Percentiles rank a stretch among this genome's conserved stretches.
Conservation (phyloP, 108 stramenopile genomes). For the Cyclotella atomus region DNA sequence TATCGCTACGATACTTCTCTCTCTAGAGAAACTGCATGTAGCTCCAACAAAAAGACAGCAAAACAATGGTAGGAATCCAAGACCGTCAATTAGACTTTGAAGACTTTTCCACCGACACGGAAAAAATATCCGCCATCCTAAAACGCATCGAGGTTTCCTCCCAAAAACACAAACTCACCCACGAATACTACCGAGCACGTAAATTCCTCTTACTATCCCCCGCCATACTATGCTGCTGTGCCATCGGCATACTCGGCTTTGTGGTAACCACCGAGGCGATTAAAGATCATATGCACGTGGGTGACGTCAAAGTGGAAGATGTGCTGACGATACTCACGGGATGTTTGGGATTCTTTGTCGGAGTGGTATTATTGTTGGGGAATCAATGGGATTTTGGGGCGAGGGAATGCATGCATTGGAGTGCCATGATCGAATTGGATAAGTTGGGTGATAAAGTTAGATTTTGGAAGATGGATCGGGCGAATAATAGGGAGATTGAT, state of each 20-base stretch:
- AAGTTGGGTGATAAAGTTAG: conserved; percentile 19
- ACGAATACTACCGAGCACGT: conserved; percentile 38
- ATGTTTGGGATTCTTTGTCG: conserved; percentile 27
- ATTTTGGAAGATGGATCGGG: conserved; percentile 38
- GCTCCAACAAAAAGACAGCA: neutral
- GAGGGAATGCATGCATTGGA: conserved; percentile 37
- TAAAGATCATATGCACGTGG: conserved; percentile 40
- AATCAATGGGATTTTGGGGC: conserved; percentile 46
- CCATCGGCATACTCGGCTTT: conserved; percentile 39
- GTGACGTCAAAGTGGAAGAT: conserved; percentile 27
- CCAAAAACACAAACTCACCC: conserved; percentile 33
- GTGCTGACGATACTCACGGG: conserved; percentile 28
- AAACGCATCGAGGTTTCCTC: conserved; percentile 36
- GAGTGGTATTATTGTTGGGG: conserved; percentile 21
- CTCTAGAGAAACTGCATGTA: too few relatives aligned
- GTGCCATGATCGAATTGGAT: conserved; percentile 35
- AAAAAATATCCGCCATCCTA: conserved; percentile 44
- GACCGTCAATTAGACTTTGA: conserved; percentile 49
- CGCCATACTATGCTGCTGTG: neutral
- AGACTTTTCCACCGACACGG: conserved; percentile 43
- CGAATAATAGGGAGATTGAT: neutral
- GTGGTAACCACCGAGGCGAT: conserved; percentile 37
- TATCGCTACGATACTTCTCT: too few relatives aligned
- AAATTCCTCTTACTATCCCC: conserved; percentile 21
- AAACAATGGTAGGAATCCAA: conserved; percentile 19